phyloP scores from a whole-genome alignment of 2,329 filamentous ascomycete species.

The Venturia oleaginea region DNA sequence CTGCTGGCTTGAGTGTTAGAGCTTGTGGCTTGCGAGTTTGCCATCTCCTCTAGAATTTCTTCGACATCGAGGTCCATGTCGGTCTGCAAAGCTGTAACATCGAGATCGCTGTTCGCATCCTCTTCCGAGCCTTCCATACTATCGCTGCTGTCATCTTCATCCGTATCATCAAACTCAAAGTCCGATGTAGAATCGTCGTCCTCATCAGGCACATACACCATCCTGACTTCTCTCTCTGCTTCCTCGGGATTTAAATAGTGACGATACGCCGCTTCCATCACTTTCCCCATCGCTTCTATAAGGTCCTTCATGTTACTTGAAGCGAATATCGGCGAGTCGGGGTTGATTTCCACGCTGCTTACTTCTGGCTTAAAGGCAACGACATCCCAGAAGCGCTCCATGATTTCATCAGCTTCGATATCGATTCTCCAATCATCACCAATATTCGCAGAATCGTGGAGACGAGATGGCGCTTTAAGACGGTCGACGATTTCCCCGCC shows the following conservation, averaged over 20 bases:
- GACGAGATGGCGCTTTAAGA: background rate
- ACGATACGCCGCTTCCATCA: slow-evolving; percentile 1
- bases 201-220: background rate
- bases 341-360: background rate
- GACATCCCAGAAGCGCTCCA: slow-evolving; percentile 5
- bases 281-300: background rate
- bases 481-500: background rate
- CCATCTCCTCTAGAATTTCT: background rate
- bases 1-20: background rate
- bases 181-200: background rate
- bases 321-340: background rate
- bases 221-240: background rate
- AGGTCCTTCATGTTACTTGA: background rate
- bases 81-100: background rate
- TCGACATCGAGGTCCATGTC: slow-evolving; percentile 2
- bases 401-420: background rate
- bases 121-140: background rate
- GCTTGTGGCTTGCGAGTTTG: background rate
- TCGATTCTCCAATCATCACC: slow-evolving; percentile 4
- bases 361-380: background rate
- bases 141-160: background rate
- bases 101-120: background rate
- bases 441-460: background rate
- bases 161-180: background rate
- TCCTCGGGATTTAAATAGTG: background rate